Evolutionary conservation across 495 filamentous ascomycete genomes (phyloP), one percentile per base, ranked within the genome.

Genomic region (Hypoxylon fuscum): DNA sequence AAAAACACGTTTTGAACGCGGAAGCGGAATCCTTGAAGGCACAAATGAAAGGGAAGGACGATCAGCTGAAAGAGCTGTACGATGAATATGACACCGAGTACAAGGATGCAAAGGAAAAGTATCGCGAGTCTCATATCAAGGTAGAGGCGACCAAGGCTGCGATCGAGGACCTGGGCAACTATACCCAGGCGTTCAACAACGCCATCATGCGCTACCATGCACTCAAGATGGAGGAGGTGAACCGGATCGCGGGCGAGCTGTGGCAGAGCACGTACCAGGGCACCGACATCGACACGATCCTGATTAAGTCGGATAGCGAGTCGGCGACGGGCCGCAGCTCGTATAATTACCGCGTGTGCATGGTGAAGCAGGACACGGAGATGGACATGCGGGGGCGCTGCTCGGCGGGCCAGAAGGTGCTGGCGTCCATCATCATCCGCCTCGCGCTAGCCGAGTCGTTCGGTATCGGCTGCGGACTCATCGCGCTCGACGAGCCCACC

Each of bases 331-430:
- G 86, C 53, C 95, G 92, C 66, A 86, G 90, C 49, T 90, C 82
- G 27, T 98, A 98, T 82, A 97, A 98, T 74, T 98, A 98, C 78
- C 90, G 96, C 52, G 95, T 98, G 0, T 92, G 90, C 77, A 99
- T 99, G 96, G 88, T 97, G 63, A 99, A 99, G 79, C 87, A 92
- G 69, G 91, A 93, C 65, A 88, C 89, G 2, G 95, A 99, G 74
- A 97, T 99, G 94, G 95, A 99, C 77, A 99, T 99, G 95, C 91
- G 95, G 57, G 95, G 95, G 8, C 89, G 95, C 27, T 99, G 95
- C 81, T 94, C 90, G 71, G 95, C 95, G 10, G 95, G 95, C 2
- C 95, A 99, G 74, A 96, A 94, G 69, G 94, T 99, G 21, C 84
- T 99, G 18, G 95, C 95, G 10, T 90, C 89, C 77, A 99, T 99